Percentiles rank a stretch among this genome's conserved stretches.
Evolutionary conservation across 139 green algal genomes (phyloP).

Genomic region (Choricystis sp.): DNA sequence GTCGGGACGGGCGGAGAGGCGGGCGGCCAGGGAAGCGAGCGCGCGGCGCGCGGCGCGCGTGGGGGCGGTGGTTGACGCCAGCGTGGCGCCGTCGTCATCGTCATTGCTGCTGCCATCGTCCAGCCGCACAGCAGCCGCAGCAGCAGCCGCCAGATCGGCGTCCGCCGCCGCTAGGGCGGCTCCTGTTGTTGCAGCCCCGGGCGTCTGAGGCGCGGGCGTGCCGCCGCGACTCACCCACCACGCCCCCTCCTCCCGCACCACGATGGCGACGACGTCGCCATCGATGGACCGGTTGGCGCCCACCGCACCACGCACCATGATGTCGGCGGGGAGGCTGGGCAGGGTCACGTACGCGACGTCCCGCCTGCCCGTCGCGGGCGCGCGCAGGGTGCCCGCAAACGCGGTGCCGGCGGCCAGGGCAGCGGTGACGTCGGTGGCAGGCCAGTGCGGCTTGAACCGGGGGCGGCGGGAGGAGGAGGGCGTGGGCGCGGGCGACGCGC

Average conservation of each 20-base stretch:
- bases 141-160: background rate
- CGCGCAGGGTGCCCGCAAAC: background rate
- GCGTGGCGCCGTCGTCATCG: constrained; percentile 4
- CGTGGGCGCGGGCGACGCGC: background rate
- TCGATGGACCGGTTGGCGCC: constrained; percentile 56
- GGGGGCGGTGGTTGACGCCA: background rate
- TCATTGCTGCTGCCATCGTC: background rate
- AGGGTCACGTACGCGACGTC: constrained; percentile 42
- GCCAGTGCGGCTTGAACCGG: background rate
- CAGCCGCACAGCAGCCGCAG: background rate
- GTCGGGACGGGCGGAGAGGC: background rate
- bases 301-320: constrained; percentile 23
- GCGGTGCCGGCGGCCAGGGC: background rate
- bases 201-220: too few species aligned
- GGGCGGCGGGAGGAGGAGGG: background rate
- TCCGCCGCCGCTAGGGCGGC: background rate
- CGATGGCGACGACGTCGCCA: constrained; percentile 64
- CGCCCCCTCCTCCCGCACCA: constrained; percentile 24
- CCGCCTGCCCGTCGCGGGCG: constrained; percentile 11
- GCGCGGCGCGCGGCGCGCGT: constrained; percentile 7
- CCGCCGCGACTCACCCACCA: constrained; percentile 19
- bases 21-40: background rate
- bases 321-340: constrained; percentile 38
- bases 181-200: too few species aligned
- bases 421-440: background rate